Percentiles rank a stretch among this genome's conserved stretches.
Evolutionary conservation across 23 red algal genomes (phyloP).

Genomic region (Chondrus crispus): DNA sequence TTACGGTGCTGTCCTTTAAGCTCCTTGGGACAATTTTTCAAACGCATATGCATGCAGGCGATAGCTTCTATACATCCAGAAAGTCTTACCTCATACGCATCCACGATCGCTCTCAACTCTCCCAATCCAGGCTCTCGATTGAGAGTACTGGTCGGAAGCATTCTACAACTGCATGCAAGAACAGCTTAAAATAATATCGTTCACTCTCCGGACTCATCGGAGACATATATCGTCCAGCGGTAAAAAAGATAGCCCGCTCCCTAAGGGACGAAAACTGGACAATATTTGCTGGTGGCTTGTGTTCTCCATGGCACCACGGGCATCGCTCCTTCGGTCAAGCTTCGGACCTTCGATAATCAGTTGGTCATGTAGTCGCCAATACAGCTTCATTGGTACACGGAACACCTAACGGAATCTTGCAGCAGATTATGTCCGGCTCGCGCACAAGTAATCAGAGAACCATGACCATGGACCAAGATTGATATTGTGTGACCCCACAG

Average conservation of each 20-base stretch:
- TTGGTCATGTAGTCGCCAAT: background rate
- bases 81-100: background rate
- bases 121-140: background rate
- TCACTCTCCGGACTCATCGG: background rate
- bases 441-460: constrained; percentile 1
- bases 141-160: background rate
- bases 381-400: background rate
- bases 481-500: background rate
- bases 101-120: background rate
- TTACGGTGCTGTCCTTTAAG: constrained; percentile 13
- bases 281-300: background rate
- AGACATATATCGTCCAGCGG: background rate
- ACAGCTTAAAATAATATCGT: background rate
- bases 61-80: background rate
- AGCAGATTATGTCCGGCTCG: background rate
- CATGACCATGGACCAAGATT: background rate
- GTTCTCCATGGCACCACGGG: background rate
- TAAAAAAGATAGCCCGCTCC: background rate
- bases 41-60: background rate
- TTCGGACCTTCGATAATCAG: background rate
- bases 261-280: background rate
- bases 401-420: background rate
- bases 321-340: background rate
- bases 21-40: background rate
- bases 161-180: background rate